phyloP scores from a whole-genome alignment of 306 rosid species.

The Castanospermum australe region DNA sequence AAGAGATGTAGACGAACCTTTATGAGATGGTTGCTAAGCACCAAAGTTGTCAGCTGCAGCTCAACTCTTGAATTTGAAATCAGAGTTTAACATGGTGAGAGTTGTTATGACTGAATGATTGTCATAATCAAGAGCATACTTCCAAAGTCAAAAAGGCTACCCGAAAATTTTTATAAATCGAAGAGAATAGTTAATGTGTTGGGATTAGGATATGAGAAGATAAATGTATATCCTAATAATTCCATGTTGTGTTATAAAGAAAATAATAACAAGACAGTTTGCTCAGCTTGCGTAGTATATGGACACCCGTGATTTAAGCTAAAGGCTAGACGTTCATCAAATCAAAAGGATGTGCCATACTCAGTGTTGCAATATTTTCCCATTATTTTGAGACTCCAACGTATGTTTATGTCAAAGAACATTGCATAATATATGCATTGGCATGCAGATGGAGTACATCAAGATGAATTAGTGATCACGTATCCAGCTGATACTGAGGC shows the following conservation, averaged over 20 bases:
- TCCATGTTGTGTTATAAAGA: too few species aligned
- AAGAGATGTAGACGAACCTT: too few species aligned
- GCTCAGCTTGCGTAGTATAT: neutral
- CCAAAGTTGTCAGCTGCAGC: neutral
- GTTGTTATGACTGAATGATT: neutral
- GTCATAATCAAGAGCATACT: neutral
- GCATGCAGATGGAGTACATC: too few species aligned
- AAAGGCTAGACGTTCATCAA: neutral
- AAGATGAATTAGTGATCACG: too few species aligned
- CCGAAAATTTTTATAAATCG: too few species aligned
- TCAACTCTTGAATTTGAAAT: neutral
- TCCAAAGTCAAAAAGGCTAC: neutral
- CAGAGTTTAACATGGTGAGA: neutral
- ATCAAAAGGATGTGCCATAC: neutral
- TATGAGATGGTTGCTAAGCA: neutral
- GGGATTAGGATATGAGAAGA: neutral
- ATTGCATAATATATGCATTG: too few species aligned
- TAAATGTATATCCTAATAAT: too few species aligned
- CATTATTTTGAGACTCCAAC: too few species aligned
- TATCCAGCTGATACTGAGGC: neutral
- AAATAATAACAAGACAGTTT: neutral
- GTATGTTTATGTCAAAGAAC: too few species aligned
- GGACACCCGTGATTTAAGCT: neutral
- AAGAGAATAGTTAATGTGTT: neutral
- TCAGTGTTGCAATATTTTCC: too few species aligned